A percentile compares a stretch with the other conserved stretches of the same genome.
Conservation (phyloP, 805 yeast genomes). For the Debaryomyces prosopidis region DNA sequence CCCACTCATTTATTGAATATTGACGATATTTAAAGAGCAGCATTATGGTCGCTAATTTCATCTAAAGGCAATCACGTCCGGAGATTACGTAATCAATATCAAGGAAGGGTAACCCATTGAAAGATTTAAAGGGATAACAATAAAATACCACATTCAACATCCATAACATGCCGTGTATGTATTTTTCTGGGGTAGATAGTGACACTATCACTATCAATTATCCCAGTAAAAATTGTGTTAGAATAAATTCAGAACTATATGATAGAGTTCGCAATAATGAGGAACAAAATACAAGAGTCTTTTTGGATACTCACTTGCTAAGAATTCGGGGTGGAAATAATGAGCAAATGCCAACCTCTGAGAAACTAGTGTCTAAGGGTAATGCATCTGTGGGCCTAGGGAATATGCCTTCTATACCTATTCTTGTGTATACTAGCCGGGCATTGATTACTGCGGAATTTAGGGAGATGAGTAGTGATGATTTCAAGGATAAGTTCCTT, state of each 20-base stretch:
- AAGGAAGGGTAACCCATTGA: too few species aligned
- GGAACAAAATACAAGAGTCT: not conserved
- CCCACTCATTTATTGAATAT: too few species aligned
- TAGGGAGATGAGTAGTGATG: slow-evolving; percentile 2
- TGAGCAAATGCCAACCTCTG: not conserved
- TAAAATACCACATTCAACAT: too few species aligned
- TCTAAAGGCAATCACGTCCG: too few species aligned
- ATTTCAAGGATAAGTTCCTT: slow-evolving; percentile 1
- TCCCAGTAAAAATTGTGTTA: not conserved
- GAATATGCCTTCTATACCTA: not conserved
- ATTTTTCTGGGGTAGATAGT: slow-evolving; percentile 1
- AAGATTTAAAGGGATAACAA: too few species aligned
- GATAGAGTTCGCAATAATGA: too few species aligned
- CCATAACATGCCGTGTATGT: not conserved
- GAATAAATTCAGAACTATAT: too few species aligned
- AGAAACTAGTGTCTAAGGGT: slow-evolving; percentile 1
- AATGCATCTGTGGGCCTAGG: slow-evolving; percentile 2
- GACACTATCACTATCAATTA: not conserved
- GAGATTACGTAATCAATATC: too few species aligned
- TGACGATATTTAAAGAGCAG: too few species aligned
- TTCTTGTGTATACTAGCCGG: not conserved
- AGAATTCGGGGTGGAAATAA: not conserved
- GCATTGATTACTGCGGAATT: slow-evolving; percentile 2
- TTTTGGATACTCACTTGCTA: slow-evolving; percentile 2
- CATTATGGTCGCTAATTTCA: too few species aligned